Base-by-base conservation (phyloP, 768 basidiomycete genomes). In the Mycena filopes region DNA sequence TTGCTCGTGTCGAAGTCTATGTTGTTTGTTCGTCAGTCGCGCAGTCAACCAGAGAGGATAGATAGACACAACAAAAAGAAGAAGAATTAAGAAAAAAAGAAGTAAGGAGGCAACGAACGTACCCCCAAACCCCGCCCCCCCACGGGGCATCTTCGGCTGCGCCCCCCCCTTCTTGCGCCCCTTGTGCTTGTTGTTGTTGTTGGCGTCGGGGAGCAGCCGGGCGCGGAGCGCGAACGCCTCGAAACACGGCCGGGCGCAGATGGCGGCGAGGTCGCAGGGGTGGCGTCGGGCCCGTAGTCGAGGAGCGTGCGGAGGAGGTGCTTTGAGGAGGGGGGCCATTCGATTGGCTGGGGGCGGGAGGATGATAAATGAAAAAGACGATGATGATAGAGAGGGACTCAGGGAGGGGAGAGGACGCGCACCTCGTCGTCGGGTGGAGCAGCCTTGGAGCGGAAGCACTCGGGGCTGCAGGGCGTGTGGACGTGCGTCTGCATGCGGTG, bases 241-340 rank as follows among this genome's bases (percentile, higher is more conserved):
- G 29, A 75, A 74, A 72, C 91, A 92, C 7, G 88, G 84, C 65
- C 85, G 88, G 12, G 79, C 78, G 72, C 85, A 85, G 18, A 91
- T 75, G 1, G 78, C 71, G 20, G 87, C 84, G 15, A 91, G 74
- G 48, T 87, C 82, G 65, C 90, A 91, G 0, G 88, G 80, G 0
- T 77, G 73, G 77, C 71, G 48, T 87, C 82, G 10, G 84, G 84
- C 0, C 79, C 76, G 25, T 84, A 72, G 18, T 81, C 75, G 12
- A 86, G 74, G 7, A 86, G 70, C 3, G 73, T 74, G 23, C 67
- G 72, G 3, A 90, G 70, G 0, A 75, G 66, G 38, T 83, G 79
- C 4, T 78, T 57, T 8, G 87, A 85, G 0, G 71, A 50, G 21
- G 70, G 64, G 10, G 67, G 73, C 84, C 87, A 87, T 26, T 63